Conservation (phyloP, 768 basidiomycete species). For the Lactarius akahatsu region DNA sequence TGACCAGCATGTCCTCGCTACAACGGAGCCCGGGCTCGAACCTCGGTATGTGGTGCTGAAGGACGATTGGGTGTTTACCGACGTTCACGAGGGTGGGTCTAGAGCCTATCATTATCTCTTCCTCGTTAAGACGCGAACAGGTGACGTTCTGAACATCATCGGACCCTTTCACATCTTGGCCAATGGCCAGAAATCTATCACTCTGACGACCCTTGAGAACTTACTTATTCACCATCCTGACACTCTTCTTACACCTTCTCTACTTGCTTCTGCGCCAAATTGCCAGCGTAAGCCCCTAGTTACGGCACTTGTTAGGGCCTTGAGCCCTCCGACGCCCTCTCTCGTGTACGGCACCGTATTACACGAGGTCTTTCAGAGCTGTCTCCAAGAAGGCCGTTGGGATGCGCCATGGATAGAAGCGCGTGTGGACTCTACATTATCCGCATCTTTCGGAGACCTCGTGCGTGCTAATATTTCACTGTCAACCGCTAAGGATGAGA, state of each 20-base stretch:
- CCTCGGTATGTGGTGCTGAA: slow-evolving; percentile 55
- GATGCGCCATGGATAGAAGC: slow-evolving; percentile 59
- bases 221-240: slow-evolving; percentile 90
- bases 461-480: slow-evolving; percentile 57
- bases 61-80: slow-evolving; percentile 76
- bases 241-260: slow-evolving; percentile 85
- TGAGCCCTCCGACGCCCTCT: slow-evolving; percentile 60
- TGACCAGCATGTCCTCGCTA: slow-evolving; percentile 52
- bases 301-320: slow-evolving; percentile 56
- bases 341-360: slow-evolving; percentile 91
- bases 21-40: slow-evolving; percentile 41
- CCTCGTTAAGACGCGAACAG: slow-evolving; percentile 39
- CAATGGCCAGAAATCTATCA: slow-evolving; percentile 40
- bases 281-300: slow-evolving; percentile 89
- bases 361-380: slow-evolving; percentile 87
- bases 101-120: background rate
- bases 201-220: slow-evolving; percentile 61
- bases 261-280: slow-evolving; percentile 77
- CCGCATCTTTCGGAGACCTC: slow-evolving; percentile 56
- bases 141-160: slow-evolving; percentile 80
- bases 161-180: slow-evolving; percentile 42
- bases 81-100: slow-evolving; percentile 54
- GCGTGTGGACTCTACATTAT: slow-evolving; percentile 56
- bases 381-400: slow-evolving; percentile 62
- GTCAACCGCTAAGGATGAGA: slow-evolving; percentile 64